phyloP scores from a whole-genome alignment of 2,329 filamentous ascomycete genomes.

The Cryphonectria japonica region DNA sequence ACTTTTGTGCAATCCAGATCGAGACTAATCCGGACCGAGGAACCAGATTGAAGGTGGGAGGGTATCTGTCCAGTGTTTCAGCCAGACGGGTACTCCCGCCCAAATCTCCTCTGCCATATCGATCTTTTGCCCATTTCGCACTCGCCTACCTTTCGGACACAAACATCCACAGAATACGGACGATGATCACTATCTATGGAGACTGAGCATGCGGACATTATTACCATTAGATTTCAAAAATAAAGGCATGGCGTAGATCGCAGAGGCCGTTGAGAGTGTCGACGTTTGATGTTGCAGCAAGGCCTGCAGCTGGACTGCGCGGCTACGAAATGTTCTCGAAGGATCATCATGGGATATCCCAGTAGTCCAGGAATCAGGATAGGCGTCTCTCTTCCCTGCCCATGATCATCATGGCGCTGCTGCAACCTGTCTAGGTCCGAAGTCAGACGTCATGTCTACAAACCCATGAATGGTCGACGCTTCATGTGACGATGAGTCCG shows the following conservation, averaged over 20 bases:
- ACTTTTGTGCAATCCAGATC: background rate
- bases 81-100: background rate
- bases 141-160: background rate
- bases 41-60: background rate
- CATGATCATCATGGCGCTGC: background rate
- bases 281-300: background rate
- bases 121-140: background rate
- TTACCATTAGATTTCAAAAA: background rate
- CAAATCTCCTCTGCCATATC: background rate
- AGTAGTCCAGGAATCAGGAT: background rate
- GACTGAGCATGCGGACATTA: background rate
- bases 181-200: background rate
- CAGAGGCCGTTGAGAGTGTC: background rate
- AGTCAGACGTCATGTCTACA: background rate
- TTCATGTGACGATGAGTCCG: background rate
- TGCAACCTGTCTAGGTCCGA: background rate
- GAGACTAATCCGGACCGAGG: background rate
- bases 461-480: background rate
- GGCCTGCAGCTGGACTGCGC: background rate
- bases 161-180: background rate
- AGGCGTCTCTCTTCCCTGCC: background rate
- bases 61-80: background rate
- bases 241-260: background rate
- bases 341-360: background rate
- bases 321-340: background rate